These are phyloP conservation scores for Tylopilus vinaceipallidus DNA, from an alignment of 768 basidiomycete genomes.

Conservation along the genomic window DNA sequence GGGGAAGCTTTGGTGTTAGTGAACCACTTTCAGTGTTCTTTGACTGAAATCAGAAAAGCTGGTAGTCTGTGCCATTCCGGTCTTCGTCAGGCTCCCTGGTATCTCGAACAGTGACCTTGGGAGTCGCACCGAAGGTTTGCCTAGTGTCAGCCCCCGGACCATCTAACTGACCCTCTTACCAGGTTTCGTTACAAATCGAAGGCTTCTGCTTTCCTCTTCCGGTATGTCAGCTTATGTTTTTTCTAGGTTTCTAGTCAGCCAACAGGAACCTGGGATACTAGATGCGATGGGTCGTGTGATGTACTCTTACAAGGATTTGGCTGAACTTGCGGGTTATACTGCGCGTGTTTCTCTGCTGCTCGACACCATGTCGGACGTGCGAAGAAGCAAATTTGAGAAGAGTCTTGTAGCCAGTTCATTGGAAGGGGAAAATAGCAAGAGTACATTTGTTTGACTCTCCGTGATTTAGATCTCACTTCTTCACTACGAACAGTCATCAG, in stretches of 20 bases:
- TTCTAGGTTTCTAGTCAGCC: not conserved
- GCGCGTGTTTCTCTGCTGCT: constrained; percentile 85
- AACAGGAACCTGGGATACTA: constrained; percentile 21
- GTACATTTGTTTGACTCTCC: constrained; percentile 42
- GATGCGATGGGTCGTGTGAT: constrained; percentile 95
- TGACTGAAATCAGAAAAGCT: constrained; percentile 44
- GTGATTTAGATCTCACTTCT: constrained; percentile 1
- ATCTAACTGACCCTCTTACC: not conserved
- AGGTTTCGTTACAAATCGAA: constrained; percentile 97
- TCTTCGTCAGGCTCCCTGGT: constrained; percentile 87
- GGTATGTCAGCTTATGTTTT: constrained; percentile 39
- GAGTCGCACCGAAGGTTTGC: constrained; percentile 80
- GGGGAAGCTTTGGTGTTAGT: constrained; percentile 91
- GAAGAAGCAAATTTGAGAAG: constrained; percentile 84
- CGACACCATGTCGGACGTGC: constrained; percentile 87
- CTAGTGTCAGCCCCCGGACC: not conserved
- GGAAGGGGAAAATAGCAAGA: constrained; percentile 69
- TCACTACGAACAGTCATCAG: constrained; percentile 62
- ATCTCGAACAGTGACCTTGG: constrained; percentile 68
- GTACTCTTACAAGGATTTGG: constrained; percentile 96
- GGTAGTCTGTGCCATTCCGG: constrained; percentile 87
- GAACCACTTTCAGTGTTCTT: not conserved
- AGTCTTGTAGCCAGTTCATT: constrained; percentile 74
- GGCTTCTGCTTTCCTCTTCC: constrained; percentile 83
- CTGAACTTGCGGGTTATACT: constrained; percentile 95